These are phyloP conservation scores for Mrakia frigida DNA, from an alignment of 768 basidiomycete genomes.

Conservation along the genomic window DNA sequence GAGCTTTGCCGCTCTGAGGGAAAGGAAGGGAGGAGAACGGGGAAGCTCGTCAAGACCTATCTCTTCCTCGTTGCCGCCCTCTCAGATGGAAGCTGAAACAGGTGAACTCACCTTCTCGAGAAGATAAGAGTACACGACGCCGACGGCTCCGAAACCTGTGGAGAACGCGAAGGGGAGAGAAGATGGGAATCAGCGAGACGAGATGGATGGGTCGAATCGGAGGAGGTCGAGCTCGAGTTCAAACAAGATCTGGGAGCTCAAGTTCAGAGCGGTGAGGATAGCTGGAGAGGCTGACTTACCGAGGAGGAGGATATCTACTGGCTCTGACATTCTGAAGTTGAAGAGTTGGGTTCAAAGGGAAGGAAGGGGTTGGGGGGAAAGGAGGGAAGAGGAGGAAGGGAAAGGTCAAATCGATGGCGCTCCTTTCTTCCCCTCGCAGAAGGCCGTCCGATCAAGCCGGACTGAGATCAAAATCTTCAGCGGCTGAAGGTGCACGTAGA, in stretches of 20 bases:
- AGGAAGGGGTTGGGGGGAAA: background rate
- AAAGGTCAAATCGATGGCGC: too few relatives aligned
- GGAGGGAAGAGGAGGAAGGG: background rate
- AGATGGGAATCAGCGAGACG: background rate
- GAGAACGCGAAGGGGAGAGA: background rate
- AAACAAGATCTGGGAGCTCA: too few relatives aligned
- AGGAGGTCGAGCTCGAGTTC: background rate
- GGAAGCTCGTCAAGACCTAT: background rate
- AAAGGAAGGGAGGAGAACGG: constrained; percentile 46
- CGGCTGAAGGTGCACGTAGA: too few relatives aligned
- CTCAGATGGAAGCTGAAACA: background rate
- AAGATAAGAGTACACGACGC: constrained; percentile 49
- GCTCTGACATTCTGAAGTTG: background rate
- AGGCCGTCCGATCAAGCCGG: too few relatives aligned
- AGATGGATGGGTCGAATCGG: background rate
- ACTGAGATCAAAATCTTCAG: too few relatives aligned
- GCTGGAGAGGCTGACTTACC: background rate
- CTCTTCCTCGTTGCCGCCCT: background rate
- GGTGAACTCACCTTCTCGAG: constrained; percentile 1
- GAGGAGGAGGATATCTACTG: constrained; percentile 15
- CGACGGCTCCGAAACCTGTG: constrained; percentile 57
- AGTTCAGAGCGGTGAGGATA: too few relatives aligned
- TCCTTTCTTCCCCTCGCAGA: too few relatives aligned
- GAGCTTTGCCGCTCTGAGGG: constrained; percentile 54
- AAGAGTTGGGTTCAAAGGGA: background rate